These are phyloP conservation scores for Geoglossum cookeanum DNA, from an alignment of 2,329 filamentous ascomycete species.

Conservation along the genomic window DNA sequence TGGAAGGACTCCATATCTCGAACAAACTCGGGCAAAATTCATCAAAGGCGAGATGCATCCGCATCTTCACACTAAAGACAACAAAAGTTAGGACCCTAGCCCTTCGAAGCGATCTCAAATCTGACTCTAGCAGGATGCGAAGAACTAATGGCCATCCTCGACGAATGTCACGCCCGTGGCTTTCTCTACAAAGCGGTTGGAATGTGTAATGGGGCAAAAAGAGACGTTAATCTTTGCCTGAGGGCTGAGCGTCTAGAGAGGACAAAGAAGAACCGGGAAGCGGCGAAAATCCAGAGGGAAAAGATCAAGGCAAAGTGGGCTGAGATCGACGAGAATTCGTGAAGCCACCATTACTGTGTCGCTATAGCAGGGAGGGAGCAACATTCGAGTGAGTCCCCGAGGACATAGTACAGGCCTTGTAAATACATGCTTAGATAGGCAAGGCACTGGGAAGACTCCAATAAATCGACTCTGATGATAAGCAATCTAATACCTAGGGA, in stretches of 20 bases:
- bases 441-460: too few species aligned
- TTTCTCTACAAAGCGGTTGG: constrained; percentile 85
- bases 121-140: constrained; percentile 51
- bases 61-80: constrained; percentile 84
- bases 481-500: too few species aligned
- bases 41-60: constrained; percentile 62
- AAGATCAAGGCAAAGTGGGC: constrained; percentile 61
- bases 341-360: constrained; percentile 10
- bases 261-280: constrained; percentile 56
- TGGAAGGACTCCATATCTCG: too few species aligned
- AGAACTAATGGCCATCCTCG: constrained; percentile 80
- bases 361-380: too few species aligned
- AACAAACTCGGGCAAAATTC: background rate
- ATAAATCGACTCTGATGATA: too few species aligned
- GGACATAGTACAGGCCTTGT: too few species aligned
- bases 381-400: too few species aligned
- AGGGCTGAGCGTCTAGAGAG: constrained; percentile 61
- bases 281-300: constrained; percentile 48
- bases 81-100: constrained; percentile 42
- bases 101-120: constrained; percentile 6
- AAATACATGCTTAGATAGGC: too few species aligned
- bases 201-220: constrained; percentile 76
- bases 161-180: constrained; percentile 83
- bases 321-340: constrained; percentile 56
- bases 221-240: constrained; percentile 68